Percentiles rank a stretch among this genome's conserved stretches.
These are phyloP conservation scores for Penicillium crustosum DNA, from an alignment of 2,329 filamentous ascomycete species.

Conservation along the genomic window DNA sequence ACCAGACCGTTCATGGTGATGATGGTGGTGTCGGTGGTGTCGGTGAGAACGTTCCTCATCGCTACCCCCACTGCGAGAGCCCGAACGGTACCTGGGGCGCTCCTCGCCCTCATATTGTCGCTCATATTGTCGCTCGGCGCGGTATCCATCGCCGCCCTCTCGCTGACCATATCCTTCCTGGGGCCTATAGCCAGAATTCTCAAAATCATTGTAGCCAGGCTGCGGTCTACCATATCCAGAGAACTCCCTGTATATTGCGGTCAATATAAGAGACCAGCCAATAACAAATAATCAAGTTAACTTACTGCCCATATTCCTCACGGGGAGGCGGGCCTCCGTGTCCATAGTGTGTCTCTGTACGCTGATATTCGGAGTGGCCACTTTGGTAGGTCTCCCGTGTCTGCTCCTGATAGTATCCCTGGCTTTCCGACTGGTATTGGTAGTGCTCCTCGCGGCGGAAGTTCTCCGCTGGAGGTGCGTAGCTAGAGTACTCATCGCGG, in stretches of 20 bases:
- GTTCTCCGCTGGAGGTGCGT: slow-evolving; percentile 12
- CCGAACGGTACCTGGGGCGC: slow-evolving; percentile 22
- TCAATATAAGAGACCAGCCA: slow-evolving; percentile 9
- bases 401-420: slow-evolving; percentile 21
- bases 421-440: slow-evolving; percentile 15
- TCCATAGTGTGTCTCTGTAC: slow-evolving; percentile 20
- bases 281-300: slow-evolving; percentile 11
- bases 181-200: slow-evolving; percentile 14
- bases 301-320: slow-evolving; percentile 25
- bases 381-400: slow-evolving; percentile 18
- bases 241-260: slow-evolving; percentile 19
- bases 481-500: slow-evolving; percentile 14
- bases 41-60: slow-evolving; percentile 19
- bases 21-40: slow-evolving; percentile 13
- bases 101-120: slow-evolving; percentile 23
- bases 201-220: slow-evolving; percentile 17
- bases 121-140: slow-evolving; percentile 22
- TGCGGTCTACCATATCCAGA: slow-evolving; percentile 22
- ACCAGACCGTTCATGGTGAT: slow-evolving; percentile 22
- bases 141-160: slow-evolving; percentile 23
- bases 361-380: slow-evolving; percentile 18
- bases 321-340: slow-evolving; percentile 14
- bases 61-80: slow-evolving; percentile 22
- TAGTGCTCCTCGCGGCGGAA: slow-evolving; percentile 21
- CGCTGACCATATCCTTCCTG: slow-evolving; percentile 21